Conservation (phyloP, 73 alveolate species). For the Stentor roeselii region DNA sequence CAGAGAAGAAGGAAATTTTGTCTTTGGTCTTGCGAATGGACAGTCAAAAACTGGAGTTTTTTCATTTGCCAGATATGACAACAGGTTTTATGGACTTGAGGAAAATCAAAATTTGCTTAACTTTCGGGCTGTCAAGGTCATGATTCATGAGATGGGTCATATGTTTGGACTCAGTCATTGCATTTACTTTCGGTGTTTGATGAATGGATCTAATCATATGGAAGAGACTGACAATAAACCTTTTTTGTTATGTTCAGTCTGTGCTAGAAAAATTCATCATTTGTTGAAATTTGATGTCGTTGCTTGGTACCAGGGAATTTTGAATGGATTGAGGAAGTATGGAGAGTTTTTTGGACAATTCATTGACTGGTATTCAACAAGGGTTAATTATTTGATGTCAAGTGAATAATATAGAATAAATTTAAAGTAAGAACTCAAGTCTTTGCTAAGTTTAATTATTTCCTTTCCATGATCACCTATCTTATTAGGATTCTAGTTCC, state of each 20-base stretch:
- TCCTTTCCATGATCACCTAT: no score
- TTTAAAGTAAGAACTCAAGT: no score
- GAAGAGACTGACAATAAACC: slow-evolving; percentile 54
- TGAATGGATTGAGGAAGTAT: background rate
- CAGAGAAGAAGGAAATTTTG: slow-evolving; percentile 71
- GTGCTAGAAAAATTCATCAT: slow-evolving; percentile 70
- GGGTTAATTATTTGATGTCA: no score
- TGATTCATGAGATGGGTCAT: slow-evolving; percentile 85
- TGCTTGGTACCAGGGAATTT: slow-evolving; percentile 16
- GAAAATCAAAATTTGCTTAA: slow-evolving; percentile 23
- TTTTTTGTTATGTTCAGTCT: slow-evolving; percentile 68
- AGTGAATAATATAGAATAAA: no score
- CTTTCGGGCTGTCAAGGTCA: slow-evolving; percentile 73
- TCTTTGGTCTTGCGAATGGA: slow-evolving; percentile 60
- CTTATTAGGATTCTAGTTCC: no score
- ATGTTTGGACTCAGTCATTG: slow-evolving; percentile 92
- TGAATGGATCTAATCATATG: slow-evolving; percentile 81
- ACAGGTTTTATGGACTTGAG: slow-evolving; percentile 35
- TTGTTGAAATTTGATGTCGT: slow-evolving; percentile 56
- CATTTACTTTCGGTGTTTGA: slow-evolving; percentile 71
- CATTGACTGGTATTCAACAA: no score
- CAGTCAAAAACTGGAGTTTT: slow-evolving; percentile 60
- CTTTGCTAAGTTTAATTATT: no score
- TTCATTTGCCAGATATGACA: slow-evolving; percentile 62
- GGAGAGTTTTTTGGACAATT: slow-evolving; percentile 6